These are phyloP conservation scores for Parathielavia hyrcaniae DNA, from an alignment of 495 filamentous ascomycete genomes.

Conservation along the genomic window DNA sequence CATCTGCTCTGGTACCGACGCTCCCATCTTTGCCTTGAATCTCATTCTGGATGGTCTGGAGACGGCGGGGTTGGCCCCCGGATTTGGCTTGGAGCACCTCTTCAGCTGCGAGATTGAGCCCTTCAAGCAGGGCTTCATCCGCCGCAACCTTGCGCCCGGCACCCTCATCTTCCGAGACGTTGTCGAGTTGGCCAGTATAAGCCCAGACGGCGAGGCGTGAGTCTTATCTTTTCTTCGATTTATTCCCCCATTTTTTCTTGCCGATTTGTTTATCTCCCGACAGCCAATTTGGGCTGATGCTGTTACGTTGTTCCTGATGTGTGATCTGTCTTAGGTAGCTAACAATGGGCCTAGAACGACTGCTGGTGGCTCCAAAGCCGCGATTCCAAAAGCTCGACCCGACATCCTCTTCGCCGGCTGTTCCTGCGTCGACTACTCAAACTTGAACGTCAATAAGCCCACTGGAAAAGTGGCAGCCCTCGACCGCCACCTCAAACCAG, in stretches of 20 bases:
- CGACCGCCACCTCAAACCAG: conserved; percentile 7
- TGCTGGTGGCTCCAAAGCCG: conserved; percentile 56
- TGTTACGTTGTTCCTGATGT: too few relatives aligned
- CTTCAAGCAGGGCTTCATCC: conserved; percentile 76
- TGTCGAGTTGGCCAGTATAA: conserved; percentile 45
- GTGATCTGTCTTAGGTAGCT: conserved; percentile 7
- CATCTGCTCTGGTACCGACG: conserved; percentile 79
- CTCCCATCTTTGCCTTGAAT: conserved; percentile 62
- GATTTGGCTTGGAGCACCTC: conserved; percentile 52
- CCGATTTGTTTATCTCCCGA: too few relatives aligned
- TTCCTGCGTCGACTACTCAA: conserved; percentile 70
- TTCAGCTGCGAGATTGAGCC: conserved; percentile 77
- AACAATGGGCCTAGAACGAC: conserved; percentile 52
- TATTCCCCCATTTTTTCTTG: too few relatives aligned
- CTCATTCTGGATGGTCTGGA: conserved; percentile 41
- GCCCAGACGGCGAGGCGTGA: conserved; percentile 44
- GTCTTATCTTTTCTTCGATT: too few relatives aligned
- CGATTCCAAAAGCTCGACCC: conserved; percentile 50
- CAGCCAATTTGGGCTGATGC: too few relatives aligned
- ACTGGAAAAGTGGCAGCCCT: conserved; percentile 23
- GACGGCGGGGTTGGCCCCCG: conserved; percentile 13
- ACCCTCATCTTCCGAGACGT: conserved; percentile 65
- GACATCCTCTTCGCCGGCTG: conserved; percentile 73
- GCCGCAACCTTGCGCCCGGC: conserved; percentile 58
- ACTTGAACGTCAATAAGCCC: conserved; percentile 42